These are phyloP conservation scores for Pyrus hybrid DNA, from an alignment of 331 rosid species.

Conservation along the genomic window DNA sequence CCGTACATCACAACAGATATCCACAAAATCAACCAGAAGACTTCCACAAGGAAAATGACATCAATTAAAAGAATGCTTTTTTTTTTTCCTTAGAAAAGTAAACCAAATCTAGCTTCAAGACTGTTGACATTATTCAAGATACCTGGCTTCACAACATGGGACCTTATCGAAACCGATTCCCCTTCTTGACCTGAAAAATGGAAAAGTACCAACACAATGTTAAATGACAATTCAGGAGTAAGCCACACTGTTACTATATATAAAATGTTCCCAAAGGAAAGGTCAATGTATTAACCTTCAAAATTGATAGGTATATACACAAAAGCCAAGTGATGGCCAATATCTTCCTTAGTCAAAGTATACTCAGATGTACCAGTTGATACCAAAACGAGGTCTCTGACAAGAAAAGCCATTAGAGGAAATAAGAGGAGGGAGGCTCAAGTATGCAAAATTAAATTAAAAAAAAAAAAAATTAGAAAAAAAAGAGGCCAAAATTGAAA, in stretches of 20 bases:
- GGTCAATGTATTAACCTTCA: slow-evolving; percentile 53
- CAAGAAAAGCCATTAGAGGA: slow-evolving; percentile 14
- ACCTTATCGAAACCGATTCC: slow-evolving; percentile 49
- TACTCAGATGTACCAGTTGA: slow-evolving; percentile 82
- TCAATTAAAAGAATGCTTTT: background rate
- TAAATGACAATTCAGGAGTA: slow-evolving; percentile 1
- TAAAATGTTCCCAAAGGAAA: slow-evolving; percentile 2
- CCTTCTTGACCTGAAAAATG: slow-evolving; percentile 77
- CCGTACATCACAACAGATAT: background rate
- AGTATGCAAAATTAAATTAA: background rate
- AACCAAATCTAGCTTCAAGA: slow-evolving; percentile 12
- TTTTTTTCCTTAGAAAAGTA: background rate
- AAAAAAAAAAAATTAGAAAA: background rate
- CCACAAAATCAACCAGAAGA: background rate
- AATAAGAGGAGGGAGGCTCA: background rate
- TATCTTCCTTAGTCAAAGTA: slow-evolving; percentile 81
- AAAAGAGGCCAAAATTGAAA: background rate
- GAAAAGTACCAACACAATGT: slow-evolving; percentile 15
- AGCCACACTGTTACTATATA: slow-evolving; percentile 7
- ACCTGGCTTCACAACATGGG: slow-evolving; percentile 82
- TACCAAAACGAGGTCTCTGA: slow-evolving; percentile 54
- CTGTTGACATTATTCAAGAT: slow-evolving; percentile 21
- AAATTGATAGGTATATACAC: slow-evolving; percentile 78
- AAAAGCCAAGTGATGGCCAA: slow-evolving; percentile 68
- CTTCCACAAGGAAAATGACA: background rate